phyloP scores from a whole-genome alignment of 768 basidiomycete species.

The Pisolithus tinctorius region DNA sequence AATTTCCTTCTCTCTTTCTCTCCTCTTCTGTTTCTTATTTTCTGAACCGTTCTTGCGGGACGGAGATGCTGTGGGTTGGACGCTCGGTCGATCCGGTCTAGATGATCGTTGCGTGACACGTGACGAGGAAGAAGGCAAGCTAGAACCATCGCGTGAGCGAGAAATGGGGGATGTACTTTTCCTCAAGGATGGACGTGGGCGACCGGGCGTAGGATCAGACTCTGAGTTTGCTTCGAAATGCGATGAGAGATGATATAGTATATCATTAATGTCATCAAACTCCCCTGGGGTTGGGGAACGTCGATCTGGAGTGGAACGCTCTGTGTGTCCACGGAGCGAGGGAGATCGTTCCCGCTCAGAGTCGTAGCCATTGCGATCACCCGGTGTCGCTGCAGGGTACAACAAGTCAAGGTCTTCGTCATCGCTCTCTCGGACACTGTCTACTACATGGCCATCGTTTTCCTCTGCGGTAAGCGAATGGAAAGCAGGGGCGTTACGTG shows the following conservation, averaged over 20 bases:
- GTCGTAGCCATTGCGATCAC: conserved; percentile 8
- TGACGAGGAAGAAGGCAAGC: conserved; percentile 15
- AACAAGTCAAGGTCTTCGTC: conserved; percentile 50
- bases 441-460: conserved; percentile 14
- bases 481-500: conserved; percentile 70
- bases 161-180: conserved; percentile 25
- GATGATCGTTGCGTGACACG: conserved; percentile 30
- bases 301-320: conserved; percentile 32
- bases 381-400: conserved; percentile 36
- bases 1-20: conserved; percentile 21
- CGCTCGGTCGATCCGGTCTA: conserved; percentile 24
- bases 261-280: conserved; percentile 71
- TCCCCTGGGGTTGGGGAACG: conserved; percentile 48
- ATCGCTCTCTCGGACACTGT: conserved; percentile 27
- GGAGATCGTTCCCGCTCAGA: conserved; percentile 31
- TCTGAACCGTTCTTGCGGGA: conserved; percentile 18
- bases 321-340: conserved; percentile 14
- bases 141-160: conserved; percentile 19
- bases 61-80: conserved; percentile 42
- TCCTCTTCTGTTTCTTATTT: conserved; percentile 22
- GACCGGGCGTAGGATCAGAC: conserved; percentile 32
- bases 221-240: conserved; percentile 58
- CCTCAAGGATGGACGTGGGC: conserved; percentile 32
- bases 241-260: conserved; percentile 64
- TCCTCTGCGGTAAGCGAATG: conserved; percentile 64